Percentiles rank a stretch among this genome's conserved stretches.
Conservation (phyloP, 1,139 yeast species). For the Pneumocystis sp. region DNA sequence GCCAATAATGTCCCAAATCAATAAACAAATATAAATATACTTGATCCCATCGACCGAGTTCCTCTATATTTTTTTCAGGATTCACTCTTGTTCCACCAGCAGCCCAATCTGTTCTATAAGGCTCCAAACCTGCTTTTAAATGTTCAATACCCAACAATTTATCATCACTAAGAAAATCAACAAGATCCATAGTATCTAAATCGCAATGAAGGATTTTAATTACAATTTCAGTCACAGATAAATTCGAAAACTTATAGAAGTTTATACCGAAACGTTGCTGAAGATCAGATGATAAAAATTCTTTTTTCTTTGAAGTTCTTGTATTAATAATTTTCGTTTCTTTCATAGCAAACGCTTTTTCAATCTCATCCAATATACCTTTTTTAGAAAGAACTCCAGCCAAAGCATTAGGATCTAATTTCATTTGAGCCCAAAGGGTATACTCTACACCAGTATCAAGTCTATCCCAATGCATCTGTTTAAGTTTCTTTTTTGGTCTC, state of each 20-base stretch:
- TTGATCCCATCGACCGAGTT: slow-evolving; percentile 67
- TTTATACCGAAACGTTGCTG: slow-evolving; percentile 89
- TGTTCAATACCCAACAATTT: slow-evolving; percentile 9
- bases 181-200: slow-evolving; percentile 47
- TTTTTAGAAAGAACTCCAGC: slow-evolving; percentile 43
- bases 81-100: slow-evolving; percentile 22
- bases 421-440: slow-evolving; percentile 67
- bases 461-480: slow-evolving; percentile 94
- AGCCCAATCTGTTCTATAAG: slow-evolving; percentile 48
- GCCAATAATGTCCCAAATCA: slow-evolving; percentile 74
- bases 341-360: slow-evolving; percentile 56
- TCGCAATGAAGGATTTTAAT: slow-evolving; percentile 57
- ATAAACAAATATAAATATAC: slow-evolving; percentile 63
- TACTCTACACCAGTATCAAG: slow-evolving; percentile 42
- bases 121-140: slow-evolving; percentile 34
- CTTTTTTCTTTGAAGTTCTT: slow-evolving; percentile 32
- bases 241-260: slow-evolving; percentile 57
- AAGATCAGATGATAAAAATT: slow-evolving; percentile 62
- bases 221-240: slow-evolving; percentile 50
- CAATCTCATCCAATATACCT: slow-evolving; percentile 71
- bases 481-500: slow-evolving; percentile 52
- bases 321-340: slow-evolving; percentile 30
- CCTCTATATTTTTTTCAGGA: slow-evolving; percentile 46
- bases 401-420: slow-evolving; percentile 28
- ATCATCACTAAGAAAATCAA: slow-evolving; percentile 70